Base-by-base conservation (phyloP, 345 rosid genomes). In the Brassica napus region DNA sequence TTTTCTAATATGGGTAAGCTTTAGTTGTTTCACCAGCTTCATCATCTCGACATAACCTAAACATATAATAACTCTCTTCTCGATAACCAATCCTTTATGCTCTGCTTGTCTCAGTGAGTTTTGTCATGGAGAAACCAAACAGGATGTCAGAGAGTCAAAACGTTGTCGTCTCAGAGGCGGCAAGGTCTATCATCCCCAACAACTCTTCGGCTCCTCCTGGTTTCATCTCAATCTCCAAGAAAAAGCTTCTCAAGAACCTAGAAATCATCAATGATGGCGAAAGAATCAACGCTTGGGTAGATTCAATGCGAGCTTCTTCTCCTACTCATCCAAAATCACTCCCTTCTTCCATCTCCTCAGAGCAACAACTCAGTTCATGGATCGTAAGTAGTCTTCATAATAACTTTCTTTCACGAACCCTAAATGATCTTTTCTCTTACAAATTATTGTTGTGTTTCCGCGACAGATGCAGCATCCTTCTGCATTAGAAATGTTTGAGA, bases 271-370 rank as follows among this genome's bases (percentile, higher is more conserved):
- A 81, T 77, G 84, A 83, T 23, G 91, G 86, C 14, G 75, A 80
- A 9, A 94, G 90, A 81, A 73, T 88, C 61, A 91, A 82, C 77
- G 82, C 91, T 16, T 91, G 92, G 94, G 91, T 92, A 9, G 95
- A 94, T 57, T 94, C 97, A 31, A 94, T 92, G 97, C 85, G 84
- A 77, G 91, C 94, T 57, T 92, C 97, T 14, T 94, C 98, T 1
- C 98, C 98, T 21, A 92, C 97, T 74, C 98, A 86, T 76, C 61
- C 76, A 68, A 88, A 83, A 72, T 85, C 94, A 59, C 81, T 72
- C 18, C 30, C 84, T 28, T 84, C 85, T 71, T 82, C 89, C 58
- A 73, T 79, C 65, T 24, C 74, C 7, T 81, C 86, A 2, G 83
- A 87, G 24, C 78, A 80, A 23, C 82, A 62, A 34, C 77, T 72